Conservation (phyloP, 768 basidiomycete genomes). For the Grammothele lineata region DNA sequence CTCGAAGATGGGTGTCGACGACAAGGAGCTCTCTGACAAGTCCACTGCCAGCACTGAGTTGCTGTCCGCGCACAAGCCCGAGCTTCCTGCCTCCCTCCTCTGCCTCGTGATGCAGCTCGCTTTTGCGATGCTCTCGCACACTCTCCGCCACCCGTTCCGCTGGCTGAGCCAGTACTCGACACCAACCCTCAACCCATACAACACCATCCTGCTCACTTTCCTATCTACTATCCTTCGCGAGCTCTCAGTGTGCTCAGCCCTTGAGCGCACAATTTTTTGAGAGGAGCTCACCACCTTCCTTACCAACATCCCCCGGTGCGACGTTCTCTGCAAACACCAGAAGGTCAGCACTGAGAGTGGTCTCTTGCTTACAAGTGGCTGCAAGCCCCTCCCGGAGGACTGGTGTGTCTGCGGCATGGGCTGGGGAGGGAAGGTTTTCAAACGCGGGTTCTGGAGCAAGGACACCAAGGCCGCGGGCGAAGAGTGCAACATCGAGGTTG, state of each 20-base stretch:
- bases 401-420: no score
- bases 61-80: slow-evolving; percentile 27
- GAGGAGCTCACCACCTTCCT: slow-evolving; percentile 64
- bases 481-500: slow-evolving; percentile 75
- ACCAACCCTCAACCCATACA: no score
- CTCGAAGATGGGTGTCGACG: slow-evolving; percentile 64
- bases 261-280: slow-evolving; percentile 87
- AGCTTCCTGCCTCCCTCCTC: slow-evolving; percentile 65
- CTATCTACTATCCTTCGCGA: slow-evolving; percentile 73
- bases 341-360: slow-evolving; percentile 45
- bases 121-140: slow-evolving; percentile 70
- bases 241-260: slow-evolving; percentile 47
- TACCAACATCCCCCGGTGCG: slow-evolving; percentile 47
- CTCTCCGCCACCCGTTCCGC: slow-evolving; percentile 60
- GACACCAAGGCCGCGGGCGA: slow-evolving; percentile 21
- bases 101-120: slow-evolving; percentile 73
- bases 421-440: slow-evolving; percentile 82
- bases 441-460: slow-evolving; percentile 90
- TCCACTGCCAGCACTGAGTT: slow-evolving; percentile 23
- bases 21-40: slow-evolving; percentile 34
- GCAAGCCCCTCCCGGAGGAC: slow-evolving; percentile 79
- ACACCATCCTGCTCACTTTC: slow-evolving; percentile 82
- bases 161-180: slow-evolving; percentile 52
- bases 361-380: slow-evolving; percentile 65
- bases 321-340: slow-evolving; percentile 32